phyloP scores from a whole-genome alignment of 305 asterid genomes.

The Vinca major region DNA sequence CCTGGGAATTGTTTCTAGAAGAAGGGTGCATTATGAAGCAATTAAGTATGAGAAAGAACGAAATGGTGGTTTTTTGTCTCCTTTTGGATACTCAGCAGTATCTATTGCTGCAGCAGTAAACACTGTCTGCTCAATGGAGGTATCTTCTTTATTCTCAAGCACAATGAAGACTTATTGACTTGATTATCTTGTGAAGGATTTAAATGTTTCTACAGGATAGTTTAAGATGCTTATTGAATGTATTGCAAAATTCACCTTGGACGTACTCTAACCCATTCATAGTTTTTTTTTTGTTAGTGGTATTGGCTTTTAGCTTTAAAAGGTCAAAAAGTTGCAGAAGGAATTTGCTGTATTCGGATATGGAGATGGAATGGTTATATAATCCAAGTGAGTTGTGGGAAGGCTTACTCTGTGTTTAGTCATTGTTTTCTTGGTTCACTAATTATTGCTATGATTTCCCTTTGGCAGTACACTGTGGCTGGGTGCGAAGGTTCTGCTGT shows the following conservation, averaged over 20 bases:
- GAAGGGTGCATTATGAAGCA: constrained; percentile 72
- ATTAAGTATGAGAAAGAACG: constrained; percentile 74
- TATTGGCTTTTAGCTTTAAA: constrained; percentile 62
- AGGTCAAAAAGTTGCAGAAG: constrained; percentile 29
- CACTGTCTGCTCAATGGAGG: constrained; percentile 75
- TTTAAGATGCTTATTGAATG: background rate
- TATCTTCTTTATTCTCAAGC: constrained; percentile 16
- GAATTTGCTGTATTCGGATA: constrained; percentile 37
- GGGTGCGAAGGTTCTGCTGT: constrained; percentile 67
- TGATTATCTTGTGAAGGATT: background rate
- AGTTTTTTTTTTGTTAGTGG: constrained; percentile 44
- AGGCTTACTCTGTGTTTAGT: background rate
- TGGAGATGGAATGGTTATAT: constrained; percentile 86
- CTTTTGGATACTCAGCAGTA: constrained; percentile 68
- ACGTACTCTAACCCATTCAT: constrained; percentile 19
- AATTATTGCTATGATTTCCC: constrained; percentile 20
- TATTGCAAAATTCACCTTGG: background rate
- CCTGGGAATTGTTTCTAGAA: constrained; percentile 72
- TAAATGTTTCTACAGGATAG: background rate
- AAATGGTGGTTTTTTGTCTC: constrained; percentile 71
- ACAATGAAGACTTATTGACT: background rate
- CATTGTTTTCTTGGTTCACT: constrained; percentile 1
- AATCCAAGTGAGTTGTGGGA: constrained; percentile 52
- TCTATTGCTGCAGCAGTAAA: constrained; percentile 60
- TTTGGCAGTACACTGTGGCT: constrained; percentile 59